Evolutionary conservation across 2,329 filamentous ascomycete genomes (phyloP).

Genomic region (Lachnellula willkommii): DNA sequence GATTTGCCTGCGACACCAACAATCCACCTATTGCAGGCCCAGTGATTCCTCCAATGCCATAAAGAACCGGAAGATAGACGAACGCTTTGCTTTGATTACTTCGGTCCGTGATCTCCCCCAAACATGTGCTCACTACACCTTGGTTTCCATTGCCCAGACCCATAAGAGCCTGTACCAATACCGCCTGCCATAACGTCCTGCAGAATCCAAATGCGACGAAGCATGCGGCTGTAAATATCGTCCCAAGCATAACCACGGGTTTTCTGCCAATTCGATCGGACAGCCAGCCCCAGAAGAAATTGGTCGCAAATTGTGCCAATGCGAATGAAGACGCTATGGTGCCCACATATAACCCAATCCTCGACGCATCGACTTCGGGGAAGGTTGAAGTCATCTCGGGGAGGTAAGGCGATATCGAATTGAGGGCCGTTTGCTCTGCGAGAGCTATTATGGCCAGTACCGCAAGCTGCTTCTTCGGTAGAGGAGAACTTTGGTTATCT

Average conservation of each 20-base stretch:
- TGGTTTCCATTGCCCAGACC: slow-evolving; percentile 93
- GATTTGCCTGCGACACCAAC: slow-evolving; percentile 55
- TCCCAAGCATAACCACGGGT: slow-evolving; percentile 76
- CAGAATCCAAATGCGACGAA: slow-evolving; percentile 88
- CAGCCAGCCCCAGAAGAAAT: slow-evolving; percentile 84
- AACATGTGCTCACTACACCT: slow-evolving; percentile 84
- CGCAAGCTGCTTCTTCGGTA: slow-evolving; percentile 77
- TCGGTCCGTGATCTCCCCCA: slow-evolving; percentile 91
- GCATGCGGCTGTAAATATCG: slow-evolving; percentile 72
- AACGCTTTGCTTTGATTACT: slow-evolving; percentile 93
- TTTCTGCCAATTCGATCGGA: slow-evolving; percentile 77
- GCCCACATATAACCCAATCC: slow-evolving; percentile 84
- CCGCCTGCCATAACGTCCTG: slow-evolving; percentile 72
- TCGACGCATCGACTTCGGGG: slow-evolving; percentile 64
- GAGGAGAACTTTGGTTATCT: slow-evolving; percentile 48
- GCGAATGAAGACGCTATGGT: slow-evolving; percentile 88
- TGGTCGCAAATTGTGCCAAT: slow-evolving; percentile 84
- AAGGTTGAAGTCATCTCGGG: slow-evolving; percentile 88
- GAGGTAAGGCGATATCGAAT: slow-evolving; percentile 92
- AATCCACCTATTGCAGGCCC: slow-evolving; percentile 88
- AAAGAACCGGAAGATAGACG: slow-evolving; percentile 92
- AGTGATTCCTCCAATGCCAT: slow-evolving; percentile 88
- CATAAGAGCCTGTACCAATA: slow-evolving; percentile 84
- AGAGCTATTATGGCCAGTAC: slow-evolving; percentile 84
- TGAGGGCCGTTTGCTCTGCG: slow-evolving; percentile 91